Evolutionary conservation across 2,329 filamentous ascomycete species (phyloP), one percentile per base, ranked within the genome.

Genomic region (Aureobasidium sp.): DNA sequence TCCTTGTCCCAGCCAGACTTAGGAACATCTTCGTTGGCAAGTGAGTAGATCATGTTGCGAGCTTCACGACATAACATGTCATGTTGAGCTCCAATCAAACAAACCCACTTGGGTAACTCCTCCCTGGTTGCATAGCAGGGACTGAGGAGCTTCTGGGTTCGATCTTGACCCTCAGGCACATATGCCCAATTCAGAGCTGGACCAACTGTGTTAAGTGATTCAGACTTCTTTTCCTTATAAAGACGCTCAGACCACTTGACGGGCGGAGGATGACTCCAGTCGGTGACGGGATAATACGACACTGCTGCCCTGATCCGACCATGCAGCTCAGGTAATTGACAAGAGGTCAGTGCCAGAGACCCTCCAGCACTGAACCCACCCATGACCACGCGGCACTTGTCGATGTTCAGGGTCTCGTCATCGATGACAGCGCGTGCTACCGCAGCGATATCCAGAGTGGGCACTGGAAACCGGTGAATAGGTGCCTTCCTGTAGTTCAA

Each of bases 11-110:
- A 41, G 1, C 52, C 52, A 5, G 15, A 4, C 21, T 55, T 36
- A 3, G 39, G 34, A n/a, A 55, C 39, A 7, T 13, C 36, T 30
- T 55, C 52, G 1, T 21, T 36, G 2, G 52, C 52, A 30, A 55
- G 36, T 21, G 36, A 39, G 15, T 41, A 57, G 27, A 57, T 57
- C 53, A 57, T 57, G 15, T 57, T 25, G 10, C 53, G 37, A 16
- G 52, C n/a, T 32, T 55, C 52, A 16, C 52, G 52, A 42, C 52
- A 55, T 3, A 55, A 25, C 52, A 57, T 44, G 11, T 57, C 53
- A 15, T 57, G 53, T 16, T 57, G 53, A 15, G 53, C 53, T 32
- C 53, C 53, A 11, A 57, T 47, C 53, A 57, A 8, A 45, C 53
- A 57, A 1, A 57, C 21, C 39, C 41, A 57, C 16, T 47, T 30